Percentiles rank a stretch among this genome's conserved stretches.
These are phyloP conservation scores for Macadamia tetraphylla DNA, from an alignment of 164 flowering plant species.

Conservation along the genomic window DNA sequence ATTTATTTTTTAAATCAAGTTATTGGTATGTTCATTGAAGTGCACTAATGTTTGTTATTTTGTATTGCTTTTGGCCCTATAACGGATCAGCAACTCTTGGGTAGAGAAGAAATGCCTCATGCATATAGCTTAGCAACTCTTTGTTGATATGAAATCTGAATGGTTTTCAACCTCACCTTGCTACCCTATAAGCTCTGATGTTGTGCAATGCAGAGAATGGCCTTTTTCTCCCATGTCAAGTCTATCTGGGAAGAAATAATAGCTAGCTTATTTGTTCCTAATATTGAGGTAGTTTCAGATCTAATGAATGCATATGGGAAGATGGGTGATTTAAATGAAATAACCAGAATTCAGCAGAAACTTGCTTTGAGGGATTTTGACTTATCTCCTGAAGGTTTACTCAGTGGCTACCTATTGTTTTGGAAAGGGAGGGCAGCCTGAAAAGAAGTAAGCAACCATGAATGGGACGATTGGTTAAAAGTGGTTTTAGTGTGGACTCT, in stretches of 20 bases:
- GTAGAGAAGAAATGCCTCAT: slow-evolving; percentile 29
- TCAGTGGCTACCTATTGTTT: slow-evolving; percentile 53
- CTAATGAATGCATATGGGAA: slow-evolving; percentile 52
- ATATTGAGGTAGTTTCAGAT: slow-evolving; percentile 31
- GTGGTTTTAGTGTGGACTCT: slow-evolving; percentile 52
- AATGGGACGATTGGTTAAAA: slow-evolving; percentile 51
- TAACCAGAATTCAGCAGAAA: slow-evolving; percentile 37
- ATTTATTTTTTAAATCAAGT: no score
- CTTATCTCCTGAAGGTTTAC: slow-evolving; percentile 36
- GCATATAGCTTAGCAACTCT: slow-evolving; percentile 28
- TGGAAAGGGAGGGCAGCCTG: slow-evolving; percentile 61
- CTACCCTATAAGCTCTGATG: slow-evolving; percentile 47
- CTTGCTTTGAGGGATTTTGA: slow-evolving; percentile 30
- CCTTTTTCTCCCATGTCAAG: slow-evolving; percentile 30
- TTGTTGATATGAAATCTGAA: slow-evolving; percentile 33
- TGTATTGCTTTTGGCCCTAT: slow-evolving; percentile 5
- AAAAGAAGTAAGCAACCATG: slow-evolving; percentile 59
- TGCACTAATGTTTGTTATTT: background rate
- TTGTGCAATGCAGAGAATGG: slow-evolving; percentile 57
- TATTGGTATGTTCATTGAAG: no score
- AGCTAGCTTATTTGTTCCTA: slow-evolving; percentile 53
- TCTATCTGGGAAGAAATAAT: slow-evolving; percentile 55
- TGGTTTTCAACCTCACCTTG: slow-evolving; percentile 24
- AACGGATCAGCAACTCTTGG: slow-evolving; percentile 21
- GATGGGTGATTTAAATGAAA: slow-evolving; percentile 38